Percentiles rank a stretch among this genome's conserved stretches.
These are phyloP conservation scores for Nigrospora oryzae DNA, from an alignment of 2,329 filamentous ascomycete species.

Conservation along the genomic window DNA sequence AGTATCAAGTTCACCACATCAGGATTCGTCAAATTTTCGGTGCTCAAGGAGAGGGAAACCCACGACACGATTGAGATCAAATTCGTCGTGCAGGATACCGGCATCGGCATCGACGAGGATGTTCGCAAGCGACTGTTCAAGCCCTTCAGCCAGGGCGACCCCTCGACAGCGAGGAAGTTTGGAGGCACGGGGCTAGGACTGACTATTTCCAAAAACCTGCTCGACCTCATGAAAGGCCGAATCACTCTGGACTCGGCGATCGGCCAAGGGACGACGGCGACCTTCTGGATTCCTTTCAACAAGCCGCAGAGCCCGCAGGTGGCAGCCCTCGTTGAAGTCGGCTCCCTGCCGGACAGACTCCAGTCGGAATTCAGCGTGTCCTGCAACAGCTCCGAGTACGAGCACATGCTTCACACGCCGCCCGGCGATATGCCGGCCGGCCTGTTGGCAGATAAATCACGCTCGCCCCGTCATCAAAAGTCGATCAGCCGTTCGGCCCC, in stretches of 20 bases:
- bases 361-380: constrained; percentile 57
- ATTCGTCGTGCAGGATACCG: constrained; percentile 69
- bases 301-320: constrained; percentile 48
- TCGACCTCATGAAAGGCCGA: constrained; percentile 72
- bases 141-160: constrained; percentile 75
- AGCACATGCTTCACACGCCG: constrained; percentile 36
- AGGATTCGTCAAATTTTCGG: constrained; percentile 59
- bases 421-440: constrained; percentile 19
- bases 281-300: constrained; percentile 70
- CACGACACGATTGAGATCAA: constrained; percentile 57
- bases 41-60: constrained; percentile 55
- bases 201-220: constrained; percentile 72
- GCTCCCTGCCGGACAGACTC: constrained; percentile 57
- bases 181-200: constrained; percentile 71
- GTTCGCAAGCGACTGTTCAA: constrained; percentile 66
- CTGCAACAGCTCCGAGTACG: constrained; percentile 58
- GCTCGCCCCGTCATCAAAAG: constrained; percentile 16
- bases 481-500: constrained; percentile 24
- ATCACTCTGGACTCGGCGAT: constrained; percentile 62
- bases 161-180: constrained; percentile 70
- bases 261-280: constrained; percentile 63
- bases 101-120: constrained; percentile 74
- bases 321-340: constrained; percentile 50
- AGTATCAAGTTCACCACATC: constrained; percentile 68
- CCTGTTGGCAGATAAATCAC: constrained; percentile 17